These are phyloP conservation scores for Cornus kousa DNA, from an alignment of 148 eudicot species.

Conservation along the genomic window DNA sequence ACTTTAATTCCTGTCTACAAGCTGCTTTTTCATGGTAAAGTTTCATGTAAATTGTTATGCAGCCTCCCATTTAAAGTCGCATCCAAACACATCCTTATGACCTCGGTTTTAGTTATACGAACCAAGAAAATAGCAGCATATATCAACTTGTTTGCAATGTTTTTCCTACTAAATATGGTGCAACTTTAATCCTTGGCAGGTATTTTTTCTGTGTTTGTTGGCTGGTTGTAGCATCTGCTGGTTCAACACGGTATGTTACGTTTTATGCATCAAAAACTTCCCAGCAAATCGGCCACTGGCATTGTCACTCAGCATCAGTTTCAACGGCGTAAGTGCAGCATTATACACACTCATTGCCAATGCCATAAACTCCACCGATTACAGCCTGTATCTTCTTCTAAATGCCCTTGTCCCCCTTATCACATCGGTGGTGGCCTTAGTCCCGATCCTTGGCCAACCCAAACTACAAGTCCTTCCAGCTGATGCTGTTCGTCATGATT, in stretches of 20 bases:
- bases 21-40: no score
- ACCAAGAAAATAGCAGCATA: background rate
- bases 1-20: no score
- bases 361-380: slow-evolving; percentile 40
- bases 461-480: slow-evolving; percentile 35
- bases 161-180: background rate
- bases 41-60: no score
- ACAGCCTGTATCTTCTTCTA: slow-evolving; percentile 58
- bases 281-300: slow-evolving; percentile 61
- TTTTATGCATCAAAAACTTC: slow-evolving; percentile 74
- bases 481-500: slow-evolving; percentile 37
- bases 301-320: slow-evolving; percentile 69
- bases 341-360: slow-evolving; percentile 66
- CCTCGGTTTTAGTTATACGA: no score
- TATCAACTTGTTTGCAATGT: background rate
- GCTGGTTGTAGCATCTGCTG: slow-evolving; percentile 91
- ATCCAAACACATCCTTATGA: no score
- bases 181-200: slow-evolving; percentile 32
- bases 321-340: slow-evolving; percentile 85
- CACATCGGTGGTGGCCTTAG: slow-evolving; percentile 46
- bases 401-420: slow-evolving; percentile 64
- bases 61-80: no score
- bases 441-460: slow-evolving; percentile 67
- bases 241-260: slow-evolving; percentile 92
- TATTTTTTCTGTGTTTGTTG: slow-evolving; percentile 61